Percentiles rank a stretch among this genome's conserved stretches.
phyloP scores from a whole-genome alignment of 208 protist genomes.

The Leishmania lainsoni region DNA sequence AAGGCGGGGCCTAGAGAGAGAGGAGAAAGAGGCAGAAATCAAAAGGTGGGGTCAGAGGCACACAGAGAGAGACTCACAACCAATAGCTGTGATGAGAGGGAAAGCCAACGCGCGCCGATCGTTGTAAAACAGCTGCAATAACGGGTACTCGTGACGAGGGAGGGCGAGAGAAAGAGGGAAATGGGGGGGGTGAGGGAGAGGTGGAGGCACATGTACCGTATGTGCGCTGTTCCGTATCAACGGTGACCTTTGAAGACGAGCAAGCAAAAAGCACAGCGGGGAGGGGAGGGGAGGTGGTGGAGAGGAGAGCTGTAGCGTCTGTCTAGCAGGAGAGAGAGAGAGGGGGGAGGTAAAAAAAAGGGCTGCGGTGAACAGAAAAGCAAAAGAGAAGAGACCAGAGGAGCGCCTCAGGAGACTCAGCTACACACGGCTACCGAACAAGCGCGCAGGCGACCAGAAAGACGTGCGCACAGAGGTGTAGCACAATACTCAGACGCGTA shows the following conservation, averaged over 20 bases:
- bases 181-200: background rate
- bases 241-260: no score
- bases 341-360: no score
- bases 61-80: conserved; percentile 11
- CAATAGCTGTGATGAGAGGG: background rate
- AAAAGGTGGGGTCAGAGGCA: no score
- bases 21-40: background rate
- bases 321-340: background rate
- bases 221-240: no score
- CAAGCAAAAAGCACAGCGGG: background rate
- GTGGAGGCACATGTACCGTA: no score
- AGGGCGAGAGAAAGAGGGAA: background rate
- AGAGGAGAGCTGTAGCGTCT: background rate
- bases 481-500: background rate
- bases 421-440: background rate
- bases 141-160: background rate
- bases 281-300: background rate
- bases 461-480: background rate
- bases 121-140: no score
- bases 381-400: background rate
- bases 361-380: background rate
- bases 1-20: no score
- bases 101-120: background rate
- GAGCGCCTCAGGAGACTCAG: background rate
- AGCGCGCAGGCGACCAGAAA: background rate